Evolutionary conservation across 352 stramenopile genomes (phyloP).

Genomic region (Pythium rhizo-oryzae): DNA sequence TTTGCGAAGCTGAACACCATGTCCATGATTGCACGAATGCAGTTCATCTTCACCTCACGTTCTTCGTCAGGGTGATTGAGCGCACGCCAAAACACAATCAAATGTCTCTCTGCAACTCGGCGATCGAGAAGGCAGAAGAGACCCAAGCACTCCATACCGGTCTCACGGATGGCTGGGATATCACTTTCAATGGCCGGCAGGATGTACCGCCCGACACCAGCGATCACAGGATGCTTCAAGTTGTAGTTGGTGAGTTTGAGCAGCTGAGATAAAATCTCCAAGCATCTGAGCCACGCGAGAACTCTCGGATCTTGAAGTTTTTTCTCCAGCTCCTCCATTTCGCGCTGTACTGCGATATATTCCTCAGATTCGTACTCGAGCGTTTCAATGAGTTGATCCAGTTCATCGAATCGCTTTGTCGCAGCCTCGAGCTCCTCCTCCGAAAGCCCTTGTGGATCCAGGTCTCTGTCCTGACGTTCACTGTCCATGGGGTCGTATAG

Average conservation of each 20-base stretch:
- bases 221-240: conserved; percentile 65
- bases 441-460: conserved; percentile 35
- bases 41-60: conserved; percentile 73
- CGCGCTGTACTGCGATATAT: conserved; percentile 58
- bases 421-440: conserved; percentile 58
- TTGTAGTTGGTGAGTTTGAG: conserved; percentile 73
- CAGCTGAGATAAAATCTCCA: conserved; percentile 76
- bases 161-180: conserved; percentile 68
- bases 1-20: conserved; percentile 68
- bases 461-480: conserved; percentile 30
- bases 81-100: conserved; percentile 79
- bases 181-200: conserved; percentile 79
- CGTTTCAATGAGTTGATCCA: conserved; percentile 61
- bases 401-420: conserved; percentile 58
- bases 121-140: conserved; percentile 76
- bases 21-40: conserved; percentile 71
- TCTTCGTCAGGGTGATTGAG: conserved; percentile 83
- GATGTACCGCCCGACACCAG: conserved; percentile 73
- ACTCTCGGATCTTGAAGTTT: conserved; percentile 71
- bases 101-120: conserved; percentile 61
- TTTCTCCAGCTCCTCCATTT: conserved; percentile 71
- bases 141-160: conserved; percentile 73
- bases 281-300: conserved; percentile 68
- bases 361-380: conserved; percentile 61
- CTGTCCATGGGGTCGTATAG: conserved; percentile 73